Evolutionary conservation across 2,329 filamentous ascomycete species (phyloP), one percentile per base, ranked within the genome.

Genomic region (Madurella mycetomatis): DNA sequence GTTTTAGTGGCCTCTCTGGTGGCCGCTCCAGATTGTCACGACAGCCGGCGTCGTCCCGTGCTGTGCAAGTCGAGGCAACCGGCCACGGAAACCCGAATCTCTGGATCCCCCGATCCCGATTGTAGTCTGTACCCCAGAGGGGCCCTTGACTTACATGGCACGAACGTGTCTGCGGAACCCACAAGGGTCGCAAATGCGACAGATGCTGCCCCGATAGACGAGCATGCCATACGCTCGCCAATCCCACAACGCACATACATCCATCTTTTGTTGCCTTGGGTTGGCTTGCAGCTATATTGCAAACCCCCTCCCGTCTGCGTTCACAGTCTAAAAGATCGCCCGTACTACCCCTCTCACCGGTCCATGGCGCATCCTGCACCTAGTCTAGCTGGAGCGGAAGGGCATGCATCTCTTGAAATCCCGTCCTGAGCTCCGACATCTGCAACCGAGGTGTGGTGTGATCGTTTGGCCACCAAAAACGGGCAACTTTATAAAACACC

Each of bases 401-500:
- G 17, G 19, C 30, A 42, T 31, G n/a, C 18, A 16, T 12, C 30
- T 41, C 41, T 5, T 9, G n/a, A 41, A 9, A 11, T 37, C 7
- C 49, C 7, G 25, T 37, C 19, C n/a, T 13, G 34, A n/a, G 12
- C 0, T n/a, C 13, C 11, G 16, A 17, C 30, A 39, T 53, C 44
- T 37, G 44, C 11, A 37, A 37, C 34, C 34, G 13, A 37, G 34
- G 11, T 11, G 34, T 11, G 34, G 34, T 37, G 34, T 37, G 12
- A 4, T 37, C 17, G 9, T 19, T 2, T n/a, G 25, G 19, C 3
- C 39, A 37, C 15, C n/a, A 30, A 17, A 46, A 41, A 37, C 25
- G 51, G 51, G 51, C 41, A 30, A 25, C 15, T 5, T 11, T 49
- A 50, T 54, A 42, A 39, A 50, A 47, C 19, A 31, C 13, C 17